Conservation (phyloP, 805 yeast species). For the Diddensiella transvaalensis region DNA sequence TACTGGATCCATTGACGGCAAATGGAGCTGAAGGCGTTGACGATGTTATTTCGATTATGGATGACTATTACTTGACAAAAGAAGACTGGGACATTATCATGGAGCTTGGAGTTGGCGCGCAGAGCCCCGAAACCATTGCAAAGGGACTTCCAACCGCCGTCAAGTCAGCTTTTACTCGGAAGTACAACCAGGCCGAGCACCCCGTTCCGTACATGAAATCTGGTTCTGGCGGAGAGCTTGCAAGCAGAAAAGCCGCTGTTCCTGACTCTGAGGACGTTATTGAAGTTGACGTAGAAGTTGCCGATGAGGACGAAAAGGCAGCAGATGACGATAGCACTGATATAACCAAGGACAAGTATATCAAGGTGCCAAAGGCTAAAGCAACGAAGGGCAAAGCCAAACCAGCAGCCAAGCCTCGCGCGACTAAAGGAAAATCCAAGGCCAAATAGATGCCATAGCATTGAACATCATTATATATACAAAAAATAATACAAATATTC, state of each 20-base stretch:
- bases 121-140: constrained; percentile 40
- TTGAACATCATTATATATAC: background rate
- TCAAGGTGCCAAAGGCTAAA: constrained; percentile 48
- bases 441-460: constrained; percentile 11
- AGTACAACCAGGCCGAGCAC: constrained; percentile 70
- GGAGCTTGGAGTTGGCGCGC: constrained; percentile 74
- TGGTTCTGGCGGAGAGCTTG: constrained; percentile 36
- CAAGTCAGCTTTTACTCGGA: constrained; percentile 82
- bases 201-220: constrained; percentile 77
- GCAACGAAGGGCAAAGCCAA: constrained; percentile 23
- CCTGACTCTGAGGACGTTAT: constrained; percentile 74
- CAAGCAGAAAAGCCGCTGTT: constrained; percentile 23
- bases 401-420: constrained; percentile 1
- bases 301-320: constrained; percentile 38
- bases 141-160: constrained; percentile 72
- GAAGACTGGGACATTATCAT: constrained; percentile 90
- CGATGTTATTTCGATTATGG: constrained; percentile 69
- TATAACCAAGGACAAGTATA: constrained; percentile 58
- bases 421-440: constrained; percentile 19
- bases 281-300: constrained; percentile 34
- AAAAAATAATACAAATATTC: background rate
- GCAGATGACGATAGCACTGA: constrained; percentile 46
- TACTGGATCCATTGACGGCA: constrained; percentile 55
- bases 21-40: constrained; percentile 62
- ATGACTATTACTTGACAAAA: constrained; percentile 76